These are phyloP conservation scores for Fragaria iinumae DNA, from an alignment of 306 rosid species.

Conservation along the genomic window DNA sequence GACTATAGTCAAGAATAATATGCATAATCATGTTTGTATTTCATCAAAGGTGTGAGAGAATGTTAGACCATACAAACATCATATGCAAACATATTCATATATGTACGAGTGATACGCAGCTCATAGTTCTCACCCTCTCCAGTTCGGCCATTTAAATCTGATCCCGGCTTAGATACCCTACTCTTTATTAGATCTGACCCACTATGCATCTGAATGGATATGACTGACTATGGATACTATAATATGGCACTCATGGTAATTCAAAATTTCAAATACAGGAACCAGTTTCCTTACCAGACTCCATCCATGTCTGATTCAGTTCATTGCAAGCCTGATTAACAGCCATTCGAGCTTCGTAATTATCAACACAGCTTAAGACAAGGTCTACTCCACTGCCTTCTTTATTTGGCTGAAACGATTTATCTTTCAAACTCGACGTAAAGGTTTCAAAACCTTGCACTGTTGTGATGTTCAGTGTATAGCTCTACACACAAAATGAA, in stretches of 20 bases:
- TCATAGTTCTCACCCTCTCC: neutral
- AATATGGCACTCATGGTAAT: neutral
- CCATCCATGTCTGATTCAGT: constrained; percentile 95
- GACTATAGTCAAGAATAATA: neutral
- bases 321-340: constrained; percentile 99
- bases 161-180: neutral
- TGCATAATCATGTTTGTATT: neutral
- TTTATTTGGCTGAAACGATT: constrained; percentile 66
- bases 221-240: neutral
- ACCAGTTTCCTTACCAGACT: constrained; percentile 61
- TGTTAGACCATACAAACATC: constrained; percentile 1
- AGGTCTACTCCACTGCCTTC: constrained; percentile 87
- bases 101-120: neutral
- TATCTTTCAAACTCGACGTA: constrained; percentile 69
- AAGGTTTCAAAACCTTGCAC: constrained; percentile 87
- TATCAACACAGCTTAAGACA: constrained; percentile 95
- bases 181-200: neutral
- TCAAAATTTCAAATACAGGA: neutral
- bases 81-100: neutral
- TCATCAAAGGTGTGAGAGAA: neutral
- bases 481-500: constrained; percentile 59
- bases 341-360: constrained; percentile 99
- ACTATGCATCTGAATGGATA: neutral
- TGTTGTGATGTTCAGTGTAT: constrained; percentile 87
- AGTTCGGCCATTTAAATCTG: neutral